Conservation (phyloP, 345 rosid genomes). For the Gossypium arboreum region DNA sequence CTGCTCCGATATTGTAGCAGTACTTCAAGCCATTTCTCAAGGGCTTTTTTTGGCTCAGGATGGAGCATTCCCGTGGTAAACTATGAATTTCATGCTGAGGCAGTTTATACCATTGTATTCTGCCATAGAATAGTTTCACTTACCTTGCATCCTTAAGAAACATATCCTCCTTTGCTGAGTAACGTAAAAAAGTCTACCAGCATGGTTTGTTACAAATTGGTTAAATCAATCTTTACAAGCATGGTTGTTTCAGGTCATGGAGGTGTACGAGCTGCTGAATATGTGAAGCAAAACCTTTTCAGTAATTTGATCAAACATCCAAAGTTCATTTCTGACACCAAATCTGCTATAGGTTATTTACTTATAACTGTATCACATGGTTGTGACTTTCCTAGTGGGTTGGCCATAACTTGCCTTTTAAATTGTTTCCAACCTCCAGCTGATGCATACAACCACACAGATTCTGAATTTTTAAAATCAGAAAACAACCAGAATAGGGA, state of each 20-base stretch:
- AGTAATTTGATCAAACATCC: slow-evolving; percentile 94
- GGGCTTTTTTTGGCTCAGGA: slow-evolving; percentile 17
- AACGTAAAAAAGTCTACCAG: not conserved
- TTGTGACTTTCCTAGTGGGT: slow-evolving; percentile 1
- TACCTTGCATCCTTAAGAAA: slow-evolving; percentile 6
- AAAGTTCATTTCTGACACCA: slow-evolving; percentile 88
- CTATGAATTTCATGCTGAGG: slow-evolving; percentile 8
- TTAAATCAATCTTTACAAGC: not conserved
- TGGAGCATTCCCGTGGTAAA: slow-evolving; percentile 18
- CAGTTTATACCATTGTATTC: slow-evolving; percentile 13
- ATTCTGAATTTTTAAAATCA: slow-evolving; percentile 83
- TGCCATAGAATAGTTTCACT: slow-evolving; percentile 9
- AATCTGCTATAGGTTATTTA: slow-evolving; percentile 79
- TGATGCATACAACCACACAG: slow-evolving; percentile 92
- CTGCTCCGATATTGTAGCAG: slow-evolving; percentile 24
- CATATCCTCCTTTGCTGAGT: not conserved
- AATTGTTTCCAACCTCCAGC: slow-evolving; percentile 41
- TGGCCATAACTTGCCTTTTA: slow-evolving; percentile 17
- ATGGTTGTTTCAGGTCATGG: slow-evolving; percentile 78
- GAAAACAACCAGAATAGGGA: slow-evolving; percentile 91
- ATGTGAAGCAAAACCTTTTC: slow-evolving; percentile 89
- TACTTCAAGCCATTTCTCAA: slow-evolving; percentile 24
- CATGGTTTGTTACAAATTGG: slow-evolving; percentile 2
- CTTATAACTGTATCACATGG: slow-evolving; percentile 3
- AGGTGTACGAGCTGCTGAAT: slow-evolving; percentile 98